These are phyloP conservation scores for Glycine tomentella DNA, from an alignment of 306 rosid genomes.

Conservation along the genomic window DNA sequence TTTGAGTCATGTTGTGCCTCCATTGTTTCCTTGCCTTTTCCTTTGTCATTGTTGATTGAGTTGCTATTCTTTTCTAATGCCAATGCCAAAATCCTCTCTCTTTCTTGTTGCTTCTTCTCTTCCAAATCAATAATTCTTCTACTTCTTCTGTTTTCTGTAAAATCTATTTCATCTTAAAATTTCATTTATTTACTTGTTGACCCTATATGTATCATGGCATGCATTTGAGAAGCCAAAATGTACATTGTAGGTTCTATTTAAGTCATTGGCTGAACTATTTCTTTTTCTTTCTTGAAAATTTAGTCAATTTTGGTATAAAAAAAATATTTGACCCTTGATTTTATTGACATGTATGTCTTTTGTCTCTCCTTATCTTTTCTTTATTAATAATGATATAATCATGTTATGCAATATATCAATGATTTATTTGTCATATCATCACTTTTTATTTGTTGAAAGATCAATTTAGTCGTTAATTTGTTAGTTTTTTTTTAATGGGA, in stretches of 20 bases:
- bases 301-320: not conserved
- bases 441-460: not conserved
- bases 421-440: not conserved
- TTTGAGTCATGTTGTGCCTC: not conserved
- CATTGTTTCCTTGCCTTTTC: slow-evolving; percentile 19
- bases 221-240: not conserved
- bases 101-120: slow-evolving; percentile 38
- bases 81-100: not conserved
- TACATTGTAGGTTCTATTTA: not conserved
- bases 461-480: too few relatives aligned
- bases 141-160: slow-evolving; percentile 42
- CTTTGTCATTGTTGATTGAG: not conserved
- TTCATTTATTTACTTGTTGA: not conserved
- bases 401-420: not conserved
- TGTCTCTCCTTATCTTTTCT: not conserved
- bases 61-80: not conserved
- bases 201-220: slow-evolving; percentile 12
- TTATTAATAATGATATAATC: not conserved
- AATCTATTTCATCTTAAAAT: not conserved
- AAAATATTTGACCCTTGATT: not conserved
- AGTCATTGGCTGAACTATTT: too few relatives aligned
- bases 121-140: slow-evolving; percentile 45
- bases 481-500: too few relatives aligned
- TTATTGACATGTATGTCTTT: too few relatives aligned
- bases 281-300: not conserved